A percentile compares a stretch with the other conserved stretches of the same genome.
Evolutionary conservation across 78 protist genomes (phyloP).

Genomic region (slime mould (Dictyostelium discoideum)): DNA sequence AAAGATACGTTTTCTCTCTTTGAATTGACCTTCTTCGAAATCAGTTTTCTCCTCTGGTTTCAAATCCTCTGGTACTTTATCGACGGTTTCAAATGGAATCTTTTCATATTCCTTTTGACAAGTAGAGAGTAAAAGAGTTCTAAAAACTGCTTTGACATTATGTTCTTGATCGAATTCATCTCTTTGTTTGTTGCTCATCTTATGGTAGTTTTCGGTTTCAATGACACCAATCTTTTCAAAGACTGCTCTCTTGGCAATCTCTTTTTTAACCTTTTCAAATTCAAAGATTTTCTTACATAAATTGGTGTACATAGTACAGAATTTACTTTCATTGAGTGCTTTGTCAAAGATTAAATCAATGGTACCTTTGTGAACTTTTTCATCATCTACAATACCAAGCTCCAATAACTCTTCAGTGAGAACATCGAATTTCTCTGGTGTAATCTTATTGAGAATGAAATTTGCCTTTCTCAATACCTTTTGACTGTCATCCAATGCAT

Average conservation of each 20-base stretch:
- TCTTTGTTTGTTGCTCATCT: background rate
- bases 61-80: constrained; percentile 34
- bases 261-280: constrained; percentile 31
- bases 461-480: constrained; percentile 37
- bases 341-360: constrained; percentile 62
- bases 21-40: constrained; percentile 58
- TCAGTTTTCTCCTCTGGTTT: constrained; percentile 13
- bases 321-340: constrained; percentile 74
- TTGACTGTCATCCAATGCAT: constrained; percentile 1
- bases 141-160: constrained; percentile 13
- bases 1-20: constrained; percentile 37
- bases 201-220: background rate
- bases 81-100: constrained; percentile 25
- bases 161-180: constrained; percentile 28
- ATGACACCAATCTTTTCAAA: background rate
- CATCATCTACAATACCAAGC: constrained; percentile 36
- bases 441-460: constrained; percentile 47
- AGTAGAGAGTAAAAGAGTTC: constrained; percentile 20
- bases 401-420: constrained; percentile 28
- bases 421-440: constrained; percentile 69
- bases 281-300: constrained; percentile 53
- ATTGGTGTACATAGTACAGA: constrained; percentile 61
- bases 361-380: constrained; percentile 36
- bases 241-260: background rate
- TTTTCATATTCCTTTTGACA: constrained; percentile 73